A percentile compares a stretch with the other conserved stretches of the same genome.
Conservation (phyloP, 2,329 filamentous ascomycete species). For the Pseudovirgaria hyperparasitica region DNA sequence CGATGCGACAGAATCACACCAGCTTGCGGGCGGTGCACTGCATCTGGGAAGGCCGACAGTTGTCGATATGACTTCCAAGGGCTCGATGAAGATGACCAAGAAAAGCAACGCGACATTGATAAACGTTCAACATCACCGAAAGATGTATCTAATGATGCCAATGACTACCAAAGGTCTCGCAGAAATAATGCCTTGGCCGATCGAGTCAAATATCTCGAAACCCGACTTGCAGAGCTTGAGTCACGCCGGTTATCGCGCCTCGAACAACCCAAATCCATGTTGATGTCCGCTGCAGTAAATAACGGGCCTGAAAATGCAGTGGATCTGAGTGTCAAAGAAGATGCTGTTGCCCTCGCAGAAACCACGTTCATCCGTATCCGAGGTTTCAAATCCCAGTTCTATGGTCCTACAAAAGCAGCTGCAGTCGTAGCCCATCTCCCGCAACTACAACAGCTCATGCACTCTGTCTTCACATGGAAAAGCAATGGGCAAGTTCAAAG, state of each 20-base stretch:
- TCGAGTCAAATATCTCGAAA: conserved; percentile 18
- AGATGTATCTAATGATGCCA: conserved; percentile 2
- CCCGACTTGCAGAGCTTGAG: conserved; percentile 18
- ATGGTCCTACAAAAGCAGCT: conserved; percentile 29
- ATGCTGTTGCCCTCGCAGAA: conserved; percentile 14
- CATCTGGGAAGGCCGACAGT: conserved; percentile 27
- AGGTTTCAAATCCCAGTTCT: conserved; percentile 32
- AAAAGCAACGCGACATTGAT: conserved; percentile 4
- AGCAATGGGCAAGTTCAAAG: conserved; percentile 15
- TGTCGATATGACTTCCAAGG: conserved; percentile 28
- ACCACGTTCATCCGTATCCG: conserved; percentile 30
- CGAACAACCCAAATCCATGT: neutral
- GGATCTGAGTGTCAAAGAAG: conserved; percentile 9
- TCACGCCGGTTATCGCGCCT: too few relatives aligned
- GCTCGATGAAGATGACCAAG: conserved; percentile 15
- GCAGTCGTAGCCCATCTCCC: conserved; percentile 18
- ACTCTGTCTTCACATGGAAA: conserved; percentile 8
- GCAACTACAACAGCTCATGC: neutral
- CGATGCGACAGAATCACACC: conserved; percentile 34
- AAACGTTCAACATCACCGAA: too few relatives aligned
- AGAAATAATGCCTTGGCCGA: conserved; percentile 12
- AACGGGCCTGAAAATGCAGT: conserved; percentile 13
- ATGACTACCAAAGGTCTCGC: neutral
- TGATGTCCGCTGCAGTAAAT: neutral
- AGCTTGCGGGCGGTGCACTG: conserved; percentile 31